phyloP scores from a whole-genome alignment of 441 rosid genomes.

The Omphalea diandra region DNA sequence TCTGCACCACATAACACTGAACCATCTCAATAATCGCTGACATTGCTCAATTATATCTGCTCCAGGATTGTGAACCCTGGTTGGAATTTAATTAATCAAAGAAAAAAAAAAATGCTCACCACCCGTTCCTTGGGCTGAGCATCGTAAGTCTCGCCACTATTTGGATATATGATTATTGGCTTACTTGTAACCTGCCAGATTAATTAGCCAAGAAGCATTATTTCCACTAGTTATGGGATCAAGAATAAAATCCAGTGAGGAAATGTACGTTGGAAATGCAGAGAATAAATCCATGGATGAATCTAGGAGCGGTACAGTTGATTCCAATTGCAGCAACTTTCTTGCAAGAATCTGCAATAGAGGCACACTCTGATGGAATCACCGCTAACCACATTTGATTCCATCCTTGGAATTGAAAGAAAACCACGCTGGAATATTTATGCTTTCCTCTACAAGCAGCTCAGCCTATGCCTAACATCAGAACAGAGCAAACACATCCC shows the following conservation, averaged over 20 bases:
- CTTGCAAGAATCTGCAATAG: slow-evolving; percentile 72
- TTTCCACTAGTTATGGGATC: not conserved
- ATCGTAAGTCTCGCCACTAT: slow-evolving; percentile 81
- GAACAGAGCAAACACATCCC: too few species aligned
- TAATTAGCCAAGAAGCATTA: slow-evolving; percentile 6
- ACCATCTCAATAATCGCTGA: slow-evolving; percentile 7
- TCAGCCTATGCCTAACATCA: slow-evolving; percentile 3
- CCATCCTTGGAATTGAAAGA: slow-evolving; percentile 76
- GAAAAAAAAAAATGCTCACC: slow-evolving; percentile 32
- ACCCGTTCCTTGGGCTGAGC: slow-evolving; percentile 64
- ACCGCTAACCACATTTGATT: slow-evolving; percentile 63
- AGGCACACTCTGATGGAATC: slow-evolving; percentile 71
- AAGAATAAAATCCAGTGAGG: not conserved
- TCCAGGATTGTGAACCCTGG: too few species aligned
- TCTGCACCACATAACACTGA: slow-evolving; percentile 35
- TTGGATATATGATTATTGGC: slow-evolving; percentile 73
- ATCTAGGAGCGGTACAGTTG: slow-evolving; percentile 84
- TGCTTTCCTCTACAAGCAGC: slow-evolving; percentile 31
- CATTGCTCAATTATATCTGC: too few species aligned
- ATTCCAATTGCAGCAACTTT: slow-evolving; percentile 75
- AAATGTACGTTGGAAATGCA: slow-evolving; percentile 43
- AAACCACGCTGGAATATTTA: slow-evolving; percentile 77
- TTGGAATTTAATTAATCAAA: too few species aligned
- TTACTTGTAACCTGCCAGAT: slow-evolving; percentile 60
- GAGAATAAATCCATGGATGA: slow-evolving; percentile 54